Evolutionary conservation across 306 rosid genomes (phyloP).

Genomic region (Citrullus mucosospermus): DNA sequence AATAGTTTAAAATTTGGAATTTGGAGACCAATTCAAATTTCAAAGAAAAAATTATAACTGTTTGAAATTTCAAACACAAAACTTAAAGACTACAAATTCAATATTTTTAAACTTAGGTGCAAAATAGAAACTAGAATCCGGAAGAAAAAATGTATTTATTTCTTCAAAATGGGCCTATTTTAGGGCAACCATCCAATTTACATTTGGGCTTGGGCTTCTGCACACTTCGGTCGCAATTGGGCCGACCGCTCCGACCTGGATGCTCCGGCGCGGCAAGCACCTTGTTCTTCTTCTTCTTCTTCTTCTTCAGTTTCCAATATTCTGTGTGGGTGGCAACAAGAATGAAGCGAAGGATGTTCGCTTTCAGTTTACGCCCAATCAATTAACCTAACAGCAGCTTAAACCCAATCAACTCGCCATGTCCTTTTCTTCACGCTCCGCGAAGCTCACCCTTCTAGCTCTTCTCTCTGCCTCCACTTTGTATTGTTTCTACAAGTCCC

Average conservation of each 20-base stretch:
- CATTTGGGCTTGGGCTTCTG: not conserved
- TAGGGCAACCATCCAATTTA: not conserved
- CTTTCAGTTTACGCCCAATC: not conserved
- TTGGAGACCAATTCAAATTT: no score
- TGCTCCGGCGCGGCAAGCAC: not conserved
- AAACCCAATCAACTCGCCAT: constrained; percentile 22
- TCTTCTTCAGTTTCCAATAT: not conserved
- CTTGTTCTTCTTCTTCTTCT: not conserved
- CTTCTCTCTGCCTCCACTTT: constrained; percentile 77
- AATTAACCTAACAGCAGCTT: not conserved
- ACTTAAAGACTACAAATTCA: no score
- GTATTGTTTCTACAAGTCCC: constrained; percentile 70
- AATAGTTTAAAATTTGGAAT: no score
- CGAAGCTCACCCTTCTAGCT: constrained; percentile 71
- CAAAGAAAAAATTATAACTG: no score
- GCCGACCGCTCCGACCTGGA: not conserved
- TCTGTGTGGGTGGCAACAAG: not conserved
- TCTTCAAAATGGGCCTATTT: not conserved
- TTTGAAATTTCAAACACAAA: no score
- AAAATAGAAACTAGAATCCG: no score
- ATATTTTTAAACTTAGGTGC: no score
- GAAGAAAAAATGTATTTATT: no score
- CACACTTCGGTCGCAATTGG: not conserved
- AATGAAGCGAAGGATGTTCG: not conserved
- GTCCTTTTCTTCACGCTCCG: constrained; percentile 40